Percentiles rank a stretch among this genome's conserved stretches.
Evolutionary conservation across 2,329 filamentous ascomycete species (phyloP).

Genomic region (Colletotrichum echinochloae): DNA sequence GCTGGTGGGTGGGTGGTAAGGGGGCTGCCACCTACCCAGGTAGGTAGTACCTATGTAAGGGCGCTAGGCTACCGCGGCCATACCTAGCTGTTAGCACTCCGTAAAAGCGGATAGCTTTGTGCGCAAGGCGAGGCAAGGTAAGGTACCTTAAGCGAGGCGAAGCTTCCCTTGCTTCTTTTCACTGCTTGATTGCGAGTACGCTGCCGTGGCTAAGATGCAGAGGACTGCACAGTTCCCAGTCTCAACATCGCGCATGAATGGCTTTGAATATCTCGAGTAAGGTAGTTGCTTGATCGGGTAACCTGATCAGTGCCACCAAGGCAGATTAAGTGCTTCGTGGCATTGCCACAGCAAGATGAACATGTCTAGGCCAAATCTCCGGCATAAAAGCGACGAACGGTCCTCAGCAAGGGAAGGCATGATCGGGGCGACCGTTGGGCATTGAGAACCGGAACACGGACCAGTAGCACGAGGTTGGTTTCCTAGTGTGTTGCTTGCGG

Average conservation of each 20-base stretch:
- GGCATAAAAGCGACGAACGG: constrained; percentile 35
- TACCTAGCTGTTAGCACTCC: background rate
- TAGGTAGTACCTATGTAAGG: background rate
- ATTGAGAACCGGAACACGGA: constrained; percentile 25
- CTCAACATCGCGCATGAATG: constrained; percentile 5
- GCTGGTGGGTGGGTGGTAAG: constrained; percentile 31
- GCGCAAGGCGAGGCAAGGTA: constrained; percentile 8
- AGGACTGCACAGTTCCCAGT: background rate
- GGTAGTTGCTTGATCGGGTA: constrained; percentile 11
- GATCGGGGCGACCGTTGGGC: constrained; percentile 27
- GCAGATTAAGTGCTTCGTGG: constrained; percentile 16
- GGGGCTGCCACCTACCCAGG: background rate
- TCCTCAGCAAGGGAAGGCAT: constrained; percentile 32
- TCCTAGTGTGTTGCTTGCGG: constrained; percentile 8
- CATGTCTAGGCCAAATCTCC: constrained; percentile 32
- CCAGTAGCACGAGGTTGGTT: constrained; percentile 7
- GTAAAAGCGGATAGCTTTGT: constrained; percentile 20
- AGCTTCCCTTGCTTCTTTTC: constrained; percentile 11
- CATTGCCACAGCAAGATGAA: constrained; percentile 29
- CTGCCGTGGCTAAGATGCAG: background rate
- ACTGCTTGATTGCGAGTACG: background rate
- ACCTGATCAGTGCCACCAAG: background rate
- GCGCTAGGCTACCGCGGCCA: background rate
- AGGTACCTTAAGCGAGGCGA: constrained; percentile 13
- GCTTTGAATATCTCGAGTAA: background rate